Evolutionary conservation across 2,329 filamentous ascomycete genomes (phyloP), one percentile per base, ranked within the genome.

Genomic region (Albophoma yamanashiensis): DNA sequence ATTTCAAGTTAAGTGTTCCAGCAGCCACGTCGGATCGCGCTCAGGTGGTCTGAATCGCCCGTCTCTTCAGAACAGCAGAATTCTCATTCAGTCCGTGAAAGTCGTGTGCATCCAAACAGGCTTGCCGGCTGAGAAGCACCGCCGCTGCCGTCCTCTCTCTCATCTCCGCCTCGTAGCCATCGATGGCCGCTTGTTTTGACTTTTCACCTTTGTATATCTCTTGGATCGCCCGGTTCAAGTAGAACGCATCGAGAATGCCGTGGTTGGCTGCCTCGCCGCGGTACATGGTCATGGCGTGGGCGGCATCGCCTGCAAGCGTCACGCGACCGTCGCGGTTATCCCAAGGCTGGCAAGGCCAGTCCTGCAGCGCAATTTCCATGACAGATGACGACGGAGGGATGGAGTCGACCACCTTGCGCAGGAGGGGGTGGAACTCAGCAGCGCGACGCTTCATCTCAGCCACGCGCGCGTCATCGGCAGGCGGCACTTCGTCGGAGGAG

Each of bases 281-380:
- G 58, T 72, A 82, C 80, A 83, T 82, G 38, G 80, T 82, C 81
- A 84, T 84, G n/a, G 81, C 77, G 67, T 84, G 81, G 0, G 81
- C 81, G 2, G 81, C 77, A 65, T 84, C 82, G 4, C 82, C 82
- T 4, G 77, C 72, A 1, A 84, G 67, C 1, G 79, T 79, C 3
- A 79, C 75, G 1, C 73, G 70, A 4, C 79, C 79, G 47, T 68
- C 66, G 15, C 64, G 67, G 56, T 76, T 77, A 61, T 77, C 69
- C 77, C 78, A 81, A 8, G 68, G 65, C 1, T 68, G 69, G 34
- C 67, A 70, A 0, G 73, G 74, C 62, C 74, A 72, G 63, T 77
- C 75, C 45, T 70, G 68, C 3, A 74, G 61, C 4, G 70, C 69
- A 4, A 76, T 69, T 39, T 75, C 71, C 15, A 72, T 71, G 3